Evolutionary conservation across 306 rosid species (phyloP), one percentile per base, ranked within the genome.

Genomic region (Cyclanthera cordifolia): DNA sequence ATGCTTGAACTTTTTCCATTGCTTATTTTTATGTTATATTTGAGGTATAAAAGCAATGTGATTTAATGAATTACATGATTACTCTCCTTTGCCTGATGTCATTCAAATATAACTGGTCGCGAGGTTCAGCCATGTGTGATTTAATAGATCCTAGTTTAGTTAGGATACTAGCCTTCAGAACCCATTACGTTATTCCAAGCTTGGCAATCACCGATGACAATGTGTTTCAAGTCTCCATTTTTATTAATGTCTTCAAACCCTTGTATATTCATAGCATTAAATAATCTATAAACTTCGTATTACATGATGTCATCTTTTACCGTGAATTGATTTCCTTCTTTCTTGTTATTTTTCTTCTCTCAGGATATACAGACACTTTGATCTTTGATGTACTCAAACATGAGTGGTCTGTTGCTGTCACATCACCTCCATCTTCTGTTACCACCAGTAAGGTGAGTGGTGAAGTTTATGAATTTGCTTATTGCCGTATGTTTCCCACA

Each of bases 361-460:
- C 81, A 90, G 98, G 96, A 72, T 91, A 86, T 57, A 81, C 85
- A 14, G 99, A 93, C 77, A 93, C 99, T 69, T 69, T 93, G 63
- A 74, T 90, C 67, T 93, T 86, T 86, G 99, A 93, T 81, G 71
- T 93, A 28, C 30, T 79, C 75, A 87, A 85, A 82, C 74, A 66
- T 32, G 96, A 90, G 77, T 85, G 99, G 99, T 90, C 91, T 3
- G 60, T 85, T 71, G 83, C 85, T 70, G 75, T 83, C 75, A 45
- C 83, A 45, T 79, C 96, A 9, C 86, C 85, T 72, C 81, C 85
- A 23, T 86, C 96, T 76, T 87, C 96, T 69, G 82, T 93, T 77
- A 93, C 95, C 69, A 76, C 86, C 70, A 90, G 86, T 75, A 81
- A 81, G 85, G 82, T 80, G 17, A 55, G 65, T 27, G 23, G 41